Evolutionary conservation across 257 asterid species (phyloP).

Genomic region (Nicotiana undulata): DNA sequence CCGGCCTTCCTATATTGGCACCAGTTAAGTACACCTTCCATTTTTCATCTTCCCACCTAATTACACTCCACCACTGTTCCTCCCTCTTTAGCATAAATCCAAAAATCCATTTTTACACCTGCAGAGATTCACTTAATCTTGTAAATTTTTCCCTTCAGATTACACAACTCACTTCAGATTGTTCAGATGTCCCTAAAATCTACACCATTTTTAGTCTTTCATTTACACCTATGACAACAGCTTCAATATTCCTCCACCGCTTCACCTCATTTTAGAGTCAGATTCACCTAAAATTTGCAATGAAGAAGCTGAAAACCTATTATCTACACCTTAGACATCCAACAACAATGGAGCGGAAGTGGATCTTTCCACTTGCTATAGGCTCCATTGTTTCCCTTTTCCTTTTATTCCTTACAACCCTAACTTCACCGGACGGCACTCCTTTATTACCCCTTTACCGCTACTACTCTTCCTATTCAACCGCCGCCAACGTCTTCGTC

Average conservation of each 20-base stretch:
- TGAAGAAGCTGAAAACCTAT: constrained; percentile 86
- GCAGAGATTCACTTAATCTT: not conserved
- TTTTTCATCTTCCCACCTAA: not conserved
- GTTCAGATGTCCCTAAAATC: too few species aligned
- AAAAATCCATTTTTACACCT: not conserved
- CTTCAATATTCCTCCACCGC: too few species aligned
- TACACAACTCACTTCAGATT: not conserved
- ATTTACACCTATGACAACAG: too few species aligned
- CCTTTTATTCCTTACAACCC: constrained; percentile 57
- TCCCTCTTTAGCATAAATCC: not conserved
- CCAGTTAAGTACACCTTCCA: not conserved
- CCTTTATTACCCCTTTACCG: constrained; percentile 73
- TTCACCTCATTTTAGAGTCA: too few species aligned
- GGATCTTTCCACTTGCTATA: constrained; percentile 83
- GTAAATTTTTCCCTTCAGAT: not conserved
- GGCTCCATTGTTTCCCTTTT: constrained; percentile 60
- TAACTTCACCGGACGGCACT: constrained; percentile 73
- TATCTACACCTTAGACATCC: constrained; percentile 65
- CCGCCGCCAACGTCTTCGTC: constrained; percentile 49
- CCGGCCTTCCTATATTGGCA: not conserved
- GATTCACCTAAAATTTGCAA: not conserved
- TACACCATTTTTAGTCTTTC: too few species aligned
- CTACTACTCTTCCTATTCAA: constrained; percentile 38
- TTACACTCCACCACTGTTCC: not conserved
- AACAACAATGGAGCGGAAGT: constrained; percentile 61